Conservation (phyloP, 768 basidiomycete genomes). For the Pholiota conissans region DNA sequence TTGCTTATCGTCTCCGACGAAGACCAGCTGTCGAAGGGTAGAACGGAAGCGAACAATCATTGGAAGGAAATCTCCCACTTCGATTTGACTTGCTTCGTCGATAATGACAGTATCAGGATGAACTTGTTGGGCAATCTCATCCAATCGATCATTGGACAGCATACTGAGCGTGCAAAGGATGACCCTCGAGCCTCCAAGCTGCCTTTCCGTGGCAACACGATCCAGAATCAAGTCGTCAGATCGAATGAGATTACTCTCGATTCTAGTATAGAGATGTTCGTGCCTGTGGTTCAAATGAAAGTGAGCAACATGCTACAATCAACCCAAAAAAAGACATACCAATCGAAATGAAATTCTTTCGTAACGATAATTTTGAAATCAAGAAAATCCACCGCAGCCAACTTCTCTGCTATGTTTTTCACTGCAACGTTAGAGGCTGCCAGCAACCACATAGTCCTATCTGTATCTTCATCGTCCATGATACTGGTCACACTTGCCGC, state of each 20-base stretch:
- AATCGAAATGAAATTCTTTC: conserved; percentile 57
- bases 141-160: conserved; percentile 42
- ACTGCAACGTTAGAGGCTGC: conserved; percentile 81
- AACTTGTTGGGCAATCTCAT: conserved; percentile 24
- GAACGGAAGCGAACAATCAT: conserved; percentile 33
- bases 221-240: conserved; percentile 32
- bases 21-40: conserved; percentile 41
- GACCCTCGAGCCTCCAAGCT: conserved; percentile 42
- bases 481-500: conserved; percentile 44
- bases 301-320: neutral
- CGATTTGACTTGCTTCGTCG: conserved; percentile 63
- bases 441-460: conserved; percentile 55
- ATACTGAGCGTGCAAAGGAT: conserved; percentile 70
- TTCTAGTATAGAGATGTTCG: conserved; percentile 62
- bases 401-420: conserved; percentile 77
- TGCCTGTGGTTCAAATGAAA: conserved; percentile 60
- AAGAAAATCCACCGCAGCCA: conserved; percentile 42
- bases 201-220: conserved; percentile 21
- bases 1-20: conserved; percentile 58
- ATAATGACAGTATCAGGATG: conserved; percentile 43
- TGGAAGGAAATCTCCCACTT: conserved; percentile 45
- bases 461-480: conserved; percentile 10
- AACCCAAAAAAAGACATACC: conserved; percentile 47
- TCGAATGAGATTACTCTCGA: conserved; percentile 48
- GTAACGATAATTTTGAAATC: conserved; percentile 65